These are phyloP conservation scores for Elongisporangium anandrum DNA, from an alignment of 352 stramenopile species.

Conservation along the genomic window DNA sequence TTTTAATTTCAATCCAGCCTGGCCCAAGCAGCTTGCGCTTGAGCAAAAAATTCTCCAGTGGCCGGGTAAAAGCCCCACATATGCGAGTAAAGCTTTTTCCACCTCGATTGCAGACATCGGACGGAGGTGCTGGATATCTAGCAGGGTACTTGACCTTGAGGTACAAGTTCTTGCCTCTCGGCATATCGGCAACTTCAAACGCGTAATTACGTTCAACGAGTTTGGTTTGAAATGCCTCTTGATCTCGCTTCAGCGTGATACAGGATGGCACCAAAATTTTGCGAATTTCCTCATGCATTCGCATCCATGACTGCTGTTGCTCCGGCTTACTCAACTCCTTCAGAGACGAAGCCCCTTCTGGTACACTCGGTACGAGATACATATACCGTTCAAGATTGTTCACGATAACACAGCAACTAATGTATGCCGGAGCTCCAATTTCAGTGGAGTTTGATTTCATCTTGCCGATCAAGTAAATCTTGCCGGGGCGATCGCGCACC, in stretches of 20 bases:
- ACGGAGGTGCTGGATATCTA: slow-evolving; percentile 84
- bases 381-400: slow-evolving; percentile 95
- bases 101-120: slow-evolving; percentile 82
- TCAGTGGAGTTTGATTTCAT: slow-evolving; percentile 53
- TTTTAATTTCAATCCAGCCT: slow-evolving; percentile 95
- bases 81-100: slow-evolving; percentile 93
- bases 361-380: slow-evolving; percentile 86
- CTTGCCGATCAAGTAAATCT: slow-evolving; percentile 98
- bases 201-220: slow-evolving; percentile 96
- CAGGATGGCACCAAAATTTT: slow-evolving; percentile 88
- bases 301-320: slow-evolving; percentile 82
- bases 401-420: slow-evolving; percentile 95
- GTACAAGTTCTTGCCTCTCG: slow-evolving; percentile 93
- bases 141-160: slow-evolving; percentile 98
- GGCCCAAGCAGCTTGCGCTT: slow-evolving; percentile 97
- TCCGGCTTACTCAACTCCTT: slow-evolving; percentile 91
- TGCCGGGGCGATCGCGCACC: slow-evolving; percentile 89
- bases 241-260: slow-evolving; percentile 66
- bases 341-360: slow-evolving; percentile 10
- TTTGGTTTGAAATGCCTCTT: slow-evolving; percentile 92
- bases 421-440: slow-evolving; percentile 58
- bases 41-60: slow-evolving; percentile 97
- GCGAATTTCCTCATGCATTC: slow-evolving; percentile 87
- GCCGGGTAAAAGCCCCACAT: slow-evolving; percentile 91
- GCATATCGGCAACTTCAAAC: slow-evolving; percentile 96